Conservation (phyloP, 306 rosid genomes). For the Prunus mira region DNA sequence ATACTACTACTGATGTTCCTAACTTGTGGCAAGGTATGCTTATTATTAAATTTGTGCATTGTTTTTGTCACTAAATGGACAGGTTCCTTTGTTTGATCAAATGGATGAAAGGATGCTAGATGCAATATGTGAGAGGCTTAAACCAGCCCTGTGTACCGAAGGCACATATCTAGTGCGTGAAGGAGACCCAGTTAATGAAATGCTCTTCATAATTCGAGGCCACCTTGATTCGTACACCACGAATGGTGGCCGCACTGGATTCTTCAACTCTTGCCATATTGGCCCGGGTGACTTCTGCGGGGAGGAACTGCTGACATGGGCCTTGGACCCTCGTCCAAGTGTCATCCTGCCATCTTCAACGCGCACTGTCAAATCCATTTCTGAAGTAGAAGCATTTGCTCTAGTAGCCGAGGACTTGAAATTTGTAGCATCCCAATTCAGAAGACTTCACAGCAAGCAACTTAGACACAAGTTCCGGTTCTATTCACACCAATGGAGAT, state of each 20-base stretch:
- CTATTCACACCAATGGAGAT: constrained; percentile 90
- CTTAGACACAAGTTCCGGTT: constrained; percentile 79
- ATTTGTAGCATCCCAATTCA: constrained; percentile 81
- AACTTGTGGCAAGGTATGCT: not conserved
- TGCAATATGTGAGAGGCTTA: constrained; percentile 90
- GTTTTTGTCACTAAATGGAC: not conserved
- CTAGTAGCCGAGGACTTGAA: constrained; percentile 84
- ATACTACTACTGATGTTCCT: not conserved
- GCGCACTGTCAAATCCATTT: constrained; percentile 71
- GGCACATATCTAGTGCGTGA: constrained; percentile 78
- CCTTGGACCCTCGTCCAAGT: constrained; percentile 76
- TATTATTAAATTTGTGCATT: not conserved
- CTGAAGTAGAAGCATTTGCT: constrained; percentile 95
- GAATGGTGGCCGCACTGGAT: constrained; percentile 85
- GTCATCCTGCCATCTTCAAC: constrained; percentile 78
- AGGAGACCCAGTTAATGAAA: constrained; percentile 89
- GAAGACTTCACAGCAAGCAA: constrained; percentile 78
- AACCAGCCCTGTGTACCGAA: constrained; percentile 76
- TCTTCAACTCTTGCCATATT: constrained; percentile 77
- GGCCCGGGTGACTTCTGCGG: constrained; percentile 96
- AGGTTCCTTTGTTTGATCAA: constrained; percentile 89
- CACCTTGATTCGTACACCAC: constrained; percentile 94
- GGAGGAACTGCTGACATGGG: constrained; percentile 92
- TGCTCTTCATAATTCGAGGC: constrained; percentile 89
- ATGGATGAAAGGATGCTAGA: constrained; percentile 97